phyloP scores from a whole-genome alignment of 805 yeast species.

The Ogataea ganodermae region DNA sequence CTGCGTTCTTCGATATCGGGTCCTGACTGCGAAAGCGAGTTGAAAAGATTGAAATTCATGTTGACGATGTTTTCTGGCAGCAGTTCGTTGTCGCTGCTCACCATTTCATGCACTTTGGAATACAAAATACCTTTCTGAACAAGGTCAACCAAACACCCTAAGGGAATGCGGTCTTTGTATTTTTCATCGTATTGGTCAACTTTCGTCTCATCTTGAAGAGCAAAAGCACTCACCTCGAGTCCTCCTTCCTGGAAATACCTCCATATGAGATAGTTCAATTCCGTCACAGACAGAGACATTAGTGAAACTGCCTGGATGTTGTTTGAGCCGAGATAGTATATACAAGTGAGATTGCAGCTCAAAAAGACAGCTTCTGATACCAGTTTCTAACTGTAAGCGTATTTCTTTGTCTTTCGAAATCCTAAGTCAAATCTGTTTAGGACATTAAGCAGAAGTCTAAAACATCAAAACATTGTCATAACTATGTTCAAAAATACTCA shows the following conservation, averaged over 20 bases:
- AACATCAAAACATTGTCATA: neutral
- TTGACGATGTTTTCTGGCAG: conserved; percentile 30
- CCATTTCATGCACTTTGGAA: conserved; percentile 65
- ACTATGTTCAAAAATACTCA: neutral
- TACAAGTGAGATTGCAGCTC: conserved; percentile 4
- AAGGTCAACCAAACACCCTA: conserved; percentile 78
- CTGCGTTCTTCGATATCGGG: conserved; percentile 11
- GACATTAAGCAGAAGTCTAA: neutral
- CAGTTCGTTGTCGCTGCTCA: conserved; percentile 23
- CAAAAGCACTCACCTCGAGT: conserved; percentile 72
- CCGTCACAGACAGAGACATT: conserved; percentile 82
- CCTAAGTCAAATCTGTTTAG: neutral
- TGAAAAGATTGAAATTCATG: conserved; percentile 50
- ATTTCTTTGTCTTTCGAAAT: neutral
- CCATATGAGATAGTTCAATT: conserved; percentile 90
- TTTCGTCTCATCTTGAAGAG: conserved; percentile 72
- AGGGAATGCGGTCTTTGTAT: conserved; percentile 56
- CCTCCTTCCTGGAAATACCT: conserved; percentile 88
- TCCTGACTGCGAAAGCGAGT: conserved; percentile 41
- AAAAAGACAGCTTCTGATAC: neutral
- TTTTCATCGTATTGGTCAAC: conserved; percentile 57
- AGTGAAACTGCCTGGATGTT: neutral
- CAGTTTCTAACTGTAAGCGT: neutral
- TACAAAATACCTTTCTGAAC: conserved; percentile 86
- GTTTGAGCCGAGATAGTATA: conserved; percentile 1